Evolutionary conservation across 192 early-diverging fungal species (phyloP).

Genomic region (Coemansia sp.): DNA sequence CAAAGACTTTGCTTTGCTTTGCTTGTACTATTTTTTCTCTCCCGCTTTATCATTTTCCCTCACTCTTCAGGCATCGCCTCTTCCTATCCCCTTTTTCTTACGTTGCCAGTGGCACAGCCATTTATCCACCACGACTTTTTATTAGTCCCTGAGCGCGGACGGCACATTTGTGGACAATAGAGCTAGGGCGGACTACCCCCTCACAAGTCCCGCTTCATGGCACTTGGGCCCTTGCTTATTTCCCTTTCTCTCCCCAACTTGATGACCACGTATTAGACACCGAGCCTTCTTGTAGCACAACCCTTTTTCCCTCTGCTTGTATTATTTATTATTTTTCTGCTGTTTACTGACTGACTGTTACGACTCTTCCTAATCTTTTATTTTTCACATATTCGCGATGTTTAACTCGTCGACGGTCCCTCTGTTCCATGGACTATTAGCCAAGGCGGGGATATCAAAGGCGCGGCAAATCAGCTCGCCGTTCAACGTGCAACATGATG

Average conservation of each 20-base stretch:
- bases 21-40: slow-evolving; percentile 7
- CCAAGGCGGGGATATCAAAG: slow-evolving; percentile 46
- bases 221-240: background rate
- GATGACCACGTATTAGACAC: background rate
- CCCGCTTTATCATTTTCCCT: background rate
- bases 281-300: background rate
- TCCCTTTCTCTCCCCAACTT: background rate
- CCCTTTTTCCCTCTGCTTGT: background rate
- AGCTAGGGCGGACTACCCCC: background rate
- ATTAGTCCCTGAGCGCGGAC: background rate
- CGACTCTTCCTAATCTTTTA: background rate
- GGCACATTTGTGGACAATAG: slow-evolving; percentile 8
- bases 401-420: slow-evolving; percentile 37
- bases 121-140: background rate
- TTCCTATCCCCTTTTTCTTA: background rate
- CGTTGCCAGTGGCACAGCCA: background rate
- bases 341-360: background rate
- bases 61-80: background rate
- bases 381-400: slow-evolving; percentile 16
- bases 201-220: slow-evolving; percentile 6
- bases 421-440: slow-evolving; percentile 49
- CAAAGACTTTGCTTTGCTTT: background rate
- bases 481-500: slow-evolving; percentile 56
- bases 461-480: slow-evolving; percentile 52
- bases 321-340: background rate